Conservation (phyloP, 768 basidiomycete genomes). For the Lentinula lateritia region DNA sequence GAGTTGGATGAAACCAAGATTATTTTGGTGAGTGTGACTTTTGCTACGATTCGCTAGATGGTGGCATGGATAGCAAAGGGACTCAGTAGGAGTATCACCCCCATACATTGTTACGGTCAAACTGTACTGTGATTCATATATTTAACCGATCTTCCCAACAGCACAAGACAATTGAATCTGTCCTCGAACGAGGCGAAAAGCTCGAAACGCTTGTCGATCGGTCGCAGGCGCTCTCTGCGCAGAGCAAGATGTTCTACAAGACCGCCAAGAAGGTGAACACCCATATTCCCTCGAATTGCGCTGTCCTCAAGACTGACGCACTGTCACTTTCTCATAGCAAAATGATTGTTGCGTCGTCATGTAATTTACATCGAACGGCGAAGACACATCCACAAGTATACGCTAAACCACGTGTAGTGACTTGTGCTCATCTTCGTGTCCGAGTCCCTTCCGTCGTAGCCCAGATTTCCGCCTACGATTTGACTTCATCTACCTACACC, state of each 20-base stretch:
- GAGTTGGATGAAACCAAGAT: constrained; percentile 99
- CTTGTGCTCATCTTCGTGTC: too few species aligned
- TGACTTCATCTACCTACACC: too few species aligned
- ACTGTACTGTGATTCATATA: neutral
- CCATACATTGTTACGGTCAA: neutral
- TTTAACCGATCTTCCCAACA: constrained; percentile 23
- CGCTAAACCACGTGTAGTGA: neutral
- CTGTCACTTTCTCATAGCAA: constrained; percentile 51
- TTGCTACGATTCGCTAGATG: neutral
- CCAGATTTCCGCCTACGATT: too few species aligned
- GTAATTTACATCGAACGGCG: constrained; percentile 55
- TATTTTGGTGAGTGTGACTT: constrained; percentile 61
- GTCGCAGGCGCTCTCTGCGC: constrained; percentile 79
- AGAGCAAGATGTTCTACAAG: constrained; percentile 99
- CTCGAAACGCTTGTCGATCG: constrained; percentile 93
- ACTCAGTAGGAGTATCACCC: too few species aligned
- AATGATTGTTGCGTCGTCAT: constrained; percentile 92
- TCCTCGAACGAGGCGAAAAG: constrained; percentile 93
- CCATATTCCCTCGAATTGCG: constrained; percentile 12
- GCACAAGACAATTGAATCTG: constrained; percentile 99
- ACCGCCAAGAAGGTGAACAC: constrained; percentile 95
- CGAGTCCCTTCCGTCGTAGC: too few species aligned
- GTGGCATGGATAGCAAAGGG: neutral
- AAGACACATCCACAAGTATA: neutral
- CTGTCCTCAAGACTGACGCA: constrained; percentile 8